Evolutionary conservation across 768 basidiomycete species (phyloP), one percentile per base, ranked within the genome.

Genomic region (Lactarius hengduanensis): DNA sequence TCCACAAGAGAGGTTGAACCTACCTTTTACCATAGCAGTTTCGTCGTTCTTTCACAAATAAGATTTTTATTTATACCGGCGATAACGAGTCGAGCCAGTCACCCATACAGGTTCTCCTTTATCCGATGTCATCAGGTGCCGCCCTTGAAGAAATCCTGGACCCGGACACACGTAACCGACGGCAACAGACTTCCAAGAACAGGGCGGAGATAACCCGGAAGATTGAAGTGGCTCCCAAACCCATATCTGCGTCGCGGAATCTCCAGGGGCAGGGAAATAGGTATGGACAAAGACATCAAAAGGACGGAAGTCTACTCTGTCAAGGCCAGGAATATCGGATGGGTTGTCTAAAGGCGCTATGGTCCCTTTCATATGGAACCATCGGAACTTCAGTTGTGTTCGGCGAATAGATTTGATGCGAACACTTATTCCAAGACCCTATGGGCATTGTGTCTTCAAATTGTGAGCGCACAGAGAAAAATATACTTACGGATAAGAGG

Each of bases 371-470:
- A 59, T 18, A n/a, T 32, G 4, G 43, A 59, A 59, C 28, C 43
- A 59, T 43, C 43, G 30, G 6, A 30, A 59, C 59, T 47, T 59
- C 20, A 59, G 13, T 18, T 59, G 41, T 20, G 22, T 32, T 18
- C n/a, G 18, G 26, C 28, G 5, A 18, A 47, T 13, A 7, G 59
- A 5, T 28, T 28, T 32, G 30, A 18, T 32, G 30, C 34, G 30
- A 47, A 59, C 18, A 34, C 8, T 59, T n/a, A 59, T 47, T 41
- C 59, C 59, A 59, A 59, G 41, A 16, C 45, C 59, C 59, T 59
- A 45, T n/a, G 30, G 32, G 1, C 15, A 16, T 32, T 20, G 15
- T 32, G 8, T 59, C 10, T 41, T 16, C 43, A 59, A 32, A 59
- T 34, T 16, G 40, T 7, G 40, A 41, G 16, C 5, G n/a, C 18